Evolutionary conservation across 768 basidiomycete species (phyloP), one percentile per base, ranked within the genome.

Genomic region (Pholiota microspora): DNA sequence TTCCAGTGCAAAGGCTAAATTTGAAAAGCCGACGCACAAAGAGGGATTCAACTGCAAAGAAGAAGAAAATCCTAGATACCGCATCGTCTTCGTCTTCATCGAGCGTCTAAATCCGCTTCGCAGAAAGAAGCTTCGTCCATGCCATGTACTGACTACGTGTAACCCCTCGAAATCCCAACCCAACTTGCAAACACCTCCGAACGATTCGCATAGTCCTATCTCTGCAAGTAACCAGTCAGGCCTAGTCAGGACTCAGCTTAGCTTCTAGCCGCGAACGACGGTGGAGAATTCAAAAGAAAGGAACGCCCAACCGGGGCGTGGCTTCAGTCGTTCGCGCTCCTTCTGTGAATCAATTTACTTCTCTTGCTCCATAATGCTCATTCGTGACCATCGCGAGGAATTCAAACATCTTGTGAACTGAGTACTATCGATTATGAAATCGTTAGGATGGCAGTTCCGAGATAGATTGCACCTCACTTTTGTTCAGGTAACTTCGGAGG

Each of bases 121-220:
- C n/a, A n/a, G n/a, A n/a, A n/a, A 42, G 40, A 23, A 42, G 40
- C 18, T 2, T 21, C 1, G 23, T 42, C 29, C 12, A 12, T 12
- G 6, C 29, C 29, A 31, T 12, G 7, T 21, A 16, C 4, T 4
- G 7, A 23, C 21, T 42, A 16, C 40, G 21, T 18, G 18, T 23
- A 21, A 42, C 12, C 9, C n/a, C 3, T 1, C 21, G 9, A 42
- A 42, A 42, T 23, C 40, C 21, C 40, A 42, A 23, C 16, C 6
- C 40, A 16, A 18, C n/a, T n/a, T n/a, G n/a, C n/a, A n/a, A n/a
- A 21, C 40, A 42, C 40, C 51, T 49, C 55, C 55, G 52, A 50
- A 34, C 42, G 55, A 59, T 59, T 59, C 55, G 55, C 55, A 53
- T 32, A 40, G 40, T 21, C 18, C 40, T 18, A n/a, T 42, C 23